These are phyloP conservation scores for Sclerotinia sclerotiorum DNA, from an alignment of 2,329 filamentous ascomycete species.

Conservation along the genomic window DNA sequence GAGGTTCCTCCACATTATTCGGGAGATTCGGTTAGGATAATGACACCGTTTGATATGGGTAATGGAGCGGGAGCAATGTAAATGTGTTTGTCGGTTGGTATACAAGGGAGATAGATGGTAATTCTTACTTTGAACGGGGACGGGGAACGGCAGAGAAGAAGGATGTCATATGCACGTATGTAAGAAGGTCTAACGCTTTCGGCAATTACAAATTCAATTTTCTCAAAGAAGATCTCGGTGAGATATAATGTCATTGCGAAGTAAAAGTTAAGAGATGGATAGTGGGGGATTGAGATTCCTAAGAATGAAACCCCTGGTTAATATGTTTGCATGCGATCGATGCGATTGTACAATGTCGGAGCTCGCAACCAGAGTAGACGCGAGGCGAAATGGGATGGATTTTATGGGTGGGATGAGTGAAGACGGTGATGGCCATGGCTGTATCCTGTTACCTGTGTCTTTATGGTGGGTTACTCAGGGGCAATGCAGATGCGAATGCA, in stretches of 20 bases:
- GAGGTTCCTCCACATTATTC: constrained; percentile 18
- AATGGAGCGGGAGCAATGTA: constrained; percentile 8
- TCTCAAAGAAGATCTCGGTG: constrained; percentile 6
- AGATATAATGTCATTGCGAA: neutral
- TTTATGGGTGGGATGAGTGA: constrained; percentile 5
- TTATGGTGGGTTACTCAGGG: constrained; percentile 11
- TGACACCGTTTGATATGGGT: constrained; percentile 15
- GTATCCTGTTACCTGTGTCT: constrained; percentile 11
- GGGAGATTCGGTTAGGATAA: constrained; percentile 6
- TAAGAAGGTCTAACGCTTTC: neutral
- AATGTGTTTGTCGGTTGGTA: neutral
- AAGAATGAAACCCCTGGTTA: constrained; percentile 15
- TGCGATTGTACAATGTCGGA: constrained; percentile 6
- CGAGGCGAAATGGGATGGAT: constrained; percentile 5
- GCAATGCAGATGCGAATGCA: constrained; percentile 20
- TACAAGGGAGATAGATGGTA: neutral
- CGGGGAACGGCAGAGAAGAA: neutral
- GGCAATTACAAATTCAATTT: neutral
- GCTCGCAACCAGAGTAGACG: constrained; percentile 3
- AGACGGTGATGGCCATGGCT: constrained; percentile 9
- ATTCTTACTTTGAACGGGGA: neutral
- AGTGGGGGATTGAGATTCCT: constrained; percentile 8
- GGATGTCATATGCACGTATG: neutral
- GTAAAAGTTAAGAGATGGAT: constrained; percentile 1
- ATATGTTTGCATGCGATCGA: constrained; percentile 8